Conservation (phyloP, 2,329 filamentous ascomycete species). For the Pseudogymnoascus sp. region DNA sequence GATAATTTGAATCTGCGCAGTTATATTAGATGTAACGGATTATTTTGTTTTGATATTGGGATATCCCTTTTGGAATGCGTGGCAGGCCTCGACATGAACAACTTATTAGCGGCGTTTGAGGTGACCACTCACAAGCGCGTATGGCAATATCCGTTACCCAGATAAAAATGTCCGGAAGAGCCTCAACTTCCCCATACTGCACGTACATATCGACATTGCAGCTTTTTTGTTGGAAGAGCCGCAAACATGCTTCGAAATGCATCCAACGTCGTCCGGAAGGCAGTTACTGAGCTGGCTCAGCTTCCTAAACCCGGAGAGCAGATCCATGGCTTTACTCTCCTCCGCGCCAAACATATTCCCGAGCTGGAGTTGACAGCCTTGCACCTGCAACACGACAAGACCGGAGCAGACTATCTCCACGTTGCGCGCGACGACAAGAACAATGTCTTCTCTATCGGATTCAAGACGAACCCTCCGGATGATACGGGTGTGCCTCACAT, state of each 20-base stretch:
- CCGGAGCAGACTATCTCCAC: constrained; percentile 90
- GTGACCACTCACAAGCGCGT: constrained; percentile 1
- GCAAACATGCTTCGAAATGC: constrained; percentile 42
- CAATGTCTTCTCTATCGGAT: constrained; percentile 98
- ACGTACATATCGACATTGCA: constrained; percentile 2
- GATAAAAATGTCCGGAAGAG: constrained; percentile 8
- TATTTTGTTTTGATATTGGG: constrained; percentile 5
- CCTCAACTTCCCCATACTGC: constrained; percentile 4
- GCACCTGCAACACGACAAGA: constrained; percentile 88
- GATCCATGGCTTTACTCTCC: constrained; percentile 86
- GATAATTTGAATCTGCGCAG: neutral
- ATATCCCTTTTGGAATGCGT: constrained; percentile 5
- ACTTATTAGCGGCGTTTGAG: constrained; percentile 6
- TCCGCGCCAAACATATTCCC: constrained; percentile 82
- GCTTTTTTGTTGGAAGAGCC: constrained; percentile 4
- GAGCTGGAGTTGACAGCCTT: constrained; percentile 89
- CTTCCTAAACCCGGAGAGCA: constrained; percentile 75
- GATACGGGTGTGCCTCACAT: constrained; percentile 96
- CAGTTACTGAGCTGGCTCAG: constrained; percentile 66
- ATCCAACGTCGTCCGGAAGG: constrained; percentile 44
- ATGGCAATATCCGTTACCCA: neutral
- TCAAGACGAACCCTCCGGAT: constrained; percentile 97
- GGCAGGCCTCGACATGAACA: constrained; percentile 9
- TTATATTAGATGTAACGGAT: neutral
- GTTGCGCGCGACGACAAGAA: constrained; percentile 92